phyloP scores from a whole-genome alignment of 2,329 filamentous ascomycete species.

The Nigrospora oryzae region DNA sequence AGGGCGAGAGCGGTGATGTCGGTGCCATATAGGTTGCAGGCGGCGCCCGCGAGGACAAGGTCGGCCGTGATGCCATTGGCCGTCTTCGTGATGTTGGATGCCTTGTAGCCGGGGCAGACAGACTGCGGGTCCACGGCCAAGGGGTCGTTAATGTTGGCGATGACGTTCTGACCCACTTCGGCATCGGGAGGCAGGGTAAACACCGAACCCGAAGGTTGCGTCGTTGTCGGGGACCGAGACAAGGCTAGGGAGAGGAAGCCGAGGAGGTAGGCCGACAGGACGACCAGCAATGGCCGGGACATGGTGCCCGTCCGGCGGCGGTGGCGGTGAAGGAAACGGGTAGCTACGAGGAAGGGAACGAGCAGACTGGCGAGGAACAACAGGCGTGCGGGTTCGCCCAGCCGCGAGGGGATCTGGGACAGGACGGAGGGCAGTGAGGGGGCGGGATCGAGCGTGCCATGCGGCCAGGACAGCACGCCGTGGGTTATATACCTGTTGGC shows the following conservation, averaged over 20 bases:
- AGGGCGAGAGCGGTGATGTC: constrained; percentile 62
- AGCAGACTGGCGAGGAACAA: neutral
- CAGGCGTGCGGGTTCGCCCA: neutral
- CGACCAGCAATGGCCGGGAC: constrained; percentile 1
- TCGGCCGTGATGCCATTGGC: constrained; percentile 56
- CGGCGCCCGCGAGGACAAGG: constrained; percentile 57
- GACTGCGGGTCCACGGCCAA: constrained; percentile 53
- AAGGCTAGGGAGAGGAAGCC: constrained; percentile 1
- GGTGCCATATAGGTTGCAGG: constrained; percentile 72
- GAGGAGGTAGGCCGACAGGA: constrained; percentile 3
- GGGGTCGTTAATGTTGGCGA: constrained; percentile 59
- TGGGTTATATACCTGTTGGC: too few species aligned
- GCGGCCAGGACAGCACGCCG: too few species aligned
- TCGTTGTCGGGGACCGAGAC: neutral
- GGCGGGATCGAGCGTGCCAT: too few species aligned
- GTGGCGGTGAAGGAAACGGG: neutral
- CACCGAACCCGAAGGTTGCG: neutral
- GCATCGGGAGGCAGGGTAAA: constrained; percentile 39
- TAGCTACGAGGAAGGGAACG: neutral
- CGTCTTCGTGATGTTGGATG: constrained; percentile 47
- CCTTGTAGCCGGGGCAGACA: constrained; percentile 62
- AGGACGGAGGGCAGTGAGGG: too few species aligned
- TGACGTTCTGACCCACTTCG: constrained; percentile 33
- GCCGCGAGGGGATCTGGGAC: too few species aligned
- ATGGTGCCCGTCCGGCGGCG: constrained; percentile 2